Conservation (phyloP, 2,329 filamentous ascomycete species). For the Phoma sp. region DNA sequence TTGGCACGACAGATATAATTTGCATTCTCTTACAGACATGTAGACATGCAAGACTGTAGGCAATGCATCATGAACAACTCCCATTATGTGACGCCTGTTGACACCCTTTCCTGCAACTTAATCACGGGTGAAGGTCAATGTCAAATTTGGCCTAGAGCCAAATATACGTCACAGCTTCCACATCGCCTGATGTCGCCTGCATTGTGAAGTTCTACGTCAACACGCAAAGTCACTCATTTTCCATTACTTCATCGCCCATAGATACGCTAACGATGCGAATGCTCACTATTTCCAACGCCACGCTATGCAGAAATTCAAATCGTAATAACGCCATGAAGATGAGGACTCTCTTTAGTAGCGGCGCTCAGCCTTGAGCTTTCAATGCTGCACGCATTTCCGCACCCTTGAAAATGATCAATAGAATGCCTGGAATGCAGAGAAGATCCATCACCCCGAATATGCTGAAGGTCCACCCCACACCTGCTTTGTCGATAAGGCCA, state of each 20-base stretch:
- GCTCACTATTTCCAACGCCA: background rate
- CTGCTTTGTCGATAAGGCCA: constrained; percentile 44
- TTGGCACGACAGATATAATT: too few species aligned
- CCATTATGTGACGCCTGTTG: too few species aligned
- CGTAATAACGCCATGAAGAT: background rate
- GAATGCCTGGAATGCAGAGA: constrained; percentile 33
- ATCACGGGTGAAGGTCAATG: too few species aligned
- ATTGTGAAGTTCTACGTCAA: background rate
- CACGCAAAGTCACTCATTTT: background rate
- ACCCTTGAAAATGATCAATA: constrained; percentile 32
- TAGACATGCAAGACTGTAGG: too few species aligned
- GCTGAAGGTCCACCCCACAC: constrained; percentile 52
- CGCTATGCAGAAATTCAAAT: constrained; percentile 11
- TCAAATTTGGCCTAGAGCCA: too few species aligned
- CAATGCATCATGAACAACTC: too few species aligned
- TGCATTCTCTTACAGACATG: too few species aligned
- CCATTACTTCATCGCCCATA: background rate
- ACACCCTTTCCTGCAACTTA: too few species aligned
- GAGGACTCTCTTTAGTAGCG: background rate
- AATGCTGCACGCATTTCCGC: constrained; percentile 31
- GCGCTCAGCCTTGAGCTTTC: constrained; percentile 21
- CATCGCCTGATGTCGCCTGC: too few species aligned
- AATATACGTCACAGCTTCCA: background rate
- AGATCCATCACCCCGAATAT: constrained; percentile 48
- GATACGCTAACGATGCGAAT: background rate